Conservation (phyloP, 2,329 filamentous ascomycete genomes). For the Eutypa lata region DNA sequence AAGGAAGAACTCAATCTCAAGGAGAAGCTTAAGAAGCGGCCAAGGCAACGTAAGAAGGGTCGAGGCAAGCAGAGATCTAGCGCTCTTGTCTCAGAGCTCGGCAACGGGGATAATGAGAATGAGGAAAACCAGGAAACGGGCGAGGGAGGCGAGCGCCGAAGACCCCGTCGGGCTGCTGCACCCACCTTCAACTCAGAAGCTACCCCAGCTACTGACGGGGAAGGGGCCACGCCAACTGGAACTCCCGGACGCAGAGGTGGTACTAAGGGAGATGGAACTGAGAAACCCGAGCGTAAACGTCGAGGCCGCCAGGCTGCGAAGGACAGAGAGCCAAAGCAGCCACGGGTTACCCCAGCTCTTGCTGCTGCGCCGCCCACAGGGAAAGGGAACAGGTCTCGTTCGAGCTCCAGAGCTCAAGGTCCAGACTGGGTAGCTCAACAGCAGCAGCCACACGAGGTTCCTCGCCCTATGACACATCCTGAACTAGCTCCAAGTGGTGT, state of each 20-base stretch:
- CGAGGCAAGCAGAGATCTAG: constrained; percentile 59
- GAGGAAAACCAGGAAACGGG: constrained; percentile 55
- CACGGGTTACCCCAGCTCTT: constrained; percentile 38
- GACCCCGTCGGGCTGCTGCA: constrained; percentile 63
- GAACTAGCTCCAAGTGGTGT: constrained; percentile 41
- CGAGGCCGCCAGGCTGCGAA: constrained; percentile 37
- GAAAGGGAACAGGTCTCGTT: constrained; percentile 50
- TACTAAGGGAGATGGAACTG: constrained; percentile 41
- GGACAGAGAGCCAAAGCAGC: constrained; percentile 39
- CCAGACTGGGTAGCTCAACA: constrained; percentile 36
- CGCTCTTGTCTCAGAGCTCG: constrained; percentile 64
- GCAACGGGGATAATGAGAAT: constrained; percentile 54
- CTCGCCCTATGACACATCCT: constrained; percentile 40
- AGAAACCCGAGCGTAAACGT: constrained; percentile 42
- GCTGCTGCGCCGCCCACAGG: constrained; percentile 42
- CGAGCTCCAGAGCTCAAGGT: constrained; percentile 49
- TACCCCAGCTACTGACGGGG: constrained; percentile 56
- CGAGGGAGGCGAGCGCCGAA: constrained; percentile 58
- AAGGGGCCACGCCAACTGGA: constrained; percentile 54
- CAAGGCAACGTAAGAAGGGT: constrained; percentile 55
- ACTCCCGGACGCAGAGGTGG: constrained; percentile 54
- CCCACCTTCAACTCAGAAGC: constrained; percentile 69
- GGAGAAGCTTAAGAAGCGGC: constrained; percentile 67
- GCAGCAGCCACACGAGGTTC: constrained; percentile 35
- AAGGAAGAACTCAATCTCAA: constrained; percentile 74